Evolutionary conservation across 257 asterid species (phyloP).

Genomic region (Scutellaria minor): DNA sequence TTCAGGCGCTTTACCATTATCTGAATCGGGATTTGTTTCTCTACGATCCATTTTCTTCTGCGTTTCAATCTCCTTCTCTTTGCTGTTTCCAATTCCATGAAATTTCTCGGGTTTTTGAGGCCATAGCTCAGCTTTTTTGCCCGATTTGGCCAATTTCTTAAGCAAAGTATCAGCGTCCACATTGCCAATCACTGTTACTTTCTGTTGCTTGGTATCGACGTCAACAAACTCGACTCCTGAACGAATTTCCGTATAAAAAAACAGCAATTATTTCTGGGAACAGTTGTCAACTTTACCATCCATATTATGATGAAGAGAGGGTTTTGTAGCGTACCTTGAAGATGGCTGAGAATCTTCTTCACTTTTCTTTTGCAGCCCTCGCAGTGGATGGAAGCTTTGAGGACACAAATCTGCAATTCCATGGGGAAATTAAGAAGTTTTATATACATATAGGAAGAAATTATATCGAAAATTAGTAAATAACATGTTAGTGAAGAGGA

Average conservation of each 20-base stretch:
- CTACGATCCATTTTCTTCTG: background rate
- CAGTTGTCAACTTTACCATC: background rate
- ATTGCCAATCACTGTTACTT: slow-evolving; percentile 60
- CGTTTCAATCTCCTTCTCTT: slow-evolving; percentile 26
- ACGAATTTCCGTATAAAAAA: background rate
- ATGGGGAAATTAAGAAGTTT: background rate
- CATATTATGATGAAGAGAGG: background rate
- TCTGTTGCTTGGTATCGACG: slow-evolving; percentile 67
- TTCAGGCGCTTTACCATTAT: slow-evolving; percentile 27
- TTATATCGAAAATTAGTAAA: background rate
- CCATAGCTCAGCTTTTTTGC: slow-evolving; percentile 67
- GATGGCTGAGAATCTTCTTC: slow-evolving; percentile 55
- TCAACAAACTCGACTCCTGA: slow-evolving; percentile 61
- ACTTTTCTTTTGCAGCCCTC: slow-evolving; percentile 77
- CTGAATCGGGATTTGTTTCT: slow-evolving; percentile 19
- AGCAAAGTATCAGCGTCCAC: slow-evolving; percentile 48
- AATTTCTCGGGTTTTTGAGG: slow-evolving; percentile 41
- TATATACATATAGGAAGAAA: background rate
- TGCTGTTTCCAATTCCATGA: slow-evolving; percentile 13
- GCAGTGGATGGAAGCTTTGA: slow-evolving; percentile 77
- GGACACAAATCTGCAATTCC: slow-evolving; percentile 49
- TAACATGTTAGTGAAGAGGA: background rate
- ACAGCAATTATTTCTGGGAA: background rate
- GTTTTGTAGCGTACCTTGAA: slow-evolving; percentile 44
- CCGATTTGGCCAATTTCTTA: slow-evolving; percentile 51